Conservation (phyloP, 495 filamentous ascomycete species). For the Lentithecium fluviatile region DNA sequence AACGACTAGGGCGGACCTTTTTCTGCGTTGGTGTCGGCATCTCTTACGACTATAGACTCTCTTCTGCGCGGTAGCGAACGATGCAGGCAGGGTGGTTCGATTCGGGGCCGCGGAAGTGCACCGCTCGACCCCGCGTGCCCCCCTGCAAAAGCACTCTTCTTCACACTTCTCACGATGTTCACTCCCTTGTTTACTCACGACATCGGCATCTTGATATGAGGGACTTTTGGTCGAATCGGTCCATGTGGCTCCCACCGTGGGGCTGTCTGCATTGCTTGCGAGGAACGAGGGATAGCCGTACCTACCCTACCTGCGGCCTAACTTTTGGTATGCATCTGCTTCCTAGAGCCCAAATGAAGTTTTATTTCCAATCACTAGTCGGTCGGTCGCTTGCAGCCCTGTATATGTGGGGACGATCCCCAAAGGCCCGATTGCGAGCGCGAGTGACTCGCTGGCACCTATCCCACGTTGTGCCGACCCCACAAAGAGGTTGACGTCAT, state of each 20-base stretch:
- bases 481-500: no score
- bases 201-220: not conserved
- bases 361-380: no score
- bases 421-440: no score
- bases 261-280: constrained; percentile 16
- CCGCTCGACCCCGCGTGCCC: not conserved
- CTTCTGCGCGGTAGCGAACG: not conserved
- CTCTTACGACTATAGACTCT: not conserved
- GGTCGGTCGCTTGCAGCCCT: no score
- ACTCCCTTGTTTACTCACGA: not conserved
- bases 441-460: no score
- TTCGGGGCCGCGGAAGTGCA: no score
- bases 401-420: no score
- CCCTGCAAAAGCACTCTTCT: not conserved
- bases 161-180: not conserved
- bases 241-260: not conserved
- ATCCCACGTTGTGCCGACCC: no score
- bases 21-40: not conserved
- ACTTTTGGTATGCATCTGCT: no score
- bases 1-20: constrained; percentile 44
- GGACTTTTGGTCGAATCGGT: not conserved
- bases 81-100: not conserved
- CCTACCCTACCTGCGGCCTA: no score
- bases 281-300: constrained; percentile 4
- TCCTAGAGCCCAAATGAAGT: no score